Base-by-base conservation (phyloP, 2,329 filamentous ascomycete genomes). In the Passalora sequoiae region DNA sequence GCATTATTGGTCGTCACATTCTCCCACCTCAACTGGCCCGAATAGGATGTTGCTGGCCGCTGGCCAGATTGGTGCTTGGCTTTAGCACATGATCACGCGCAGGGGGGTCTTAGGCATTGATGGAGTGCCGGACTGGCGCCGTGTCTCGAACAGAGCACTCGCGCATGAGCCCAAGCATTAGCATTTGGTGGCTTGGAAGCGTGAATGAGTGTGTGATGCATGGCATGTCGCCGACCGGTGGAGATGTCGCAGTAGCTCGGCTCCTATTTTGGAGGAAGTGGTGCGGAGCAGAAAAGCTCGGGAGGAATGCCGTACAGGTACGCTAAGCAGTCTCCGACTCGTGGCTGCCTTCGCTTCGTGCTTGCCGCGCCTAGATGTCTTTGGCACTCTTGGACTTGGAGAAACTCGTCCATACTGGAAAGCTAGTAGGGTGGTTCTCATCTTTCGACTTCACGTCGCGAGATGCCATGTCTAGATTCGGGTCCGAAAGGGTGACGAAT, bases 191-290 rank as follows among this genome's bases (percentile, higher is more conserved):
- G 38, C 38, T 40, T 20, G 35, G 13, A 3, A 15, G 13, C 9
- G 2, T 5, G 27, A 21, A 30, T 20, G 17, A 21, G 21, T 21
- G 20, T 28, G 12, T 28, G 13, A 21, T 15, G 31, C 40, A 20
- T 36, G 33, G n/a, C 29, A 32, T 9, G 13, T 20, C n/a, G n/a
- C n/a, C 19, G 32, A 43, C 40, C 40, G 40, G 40, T 43, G 40
- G 37, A 43, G 32, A 37, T 13, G 24, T 32, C 38, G 38, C 38
- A 40, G 38, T 40, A 40, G 38, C 38, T 40, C 38, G 38, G 38
- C 38, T 32, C 29, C 28, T 40, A 32, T 33, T 40, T 40, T 24
- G 29, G 7, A n/a, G 15, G 17, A 17, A 7, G 24, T 20, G 6
- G 21, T 21, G 36, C 24, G 36, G 35, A 17, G 36, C 19, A 40